Evolutionary conservation across 2,329 filamentous ascomycete species (phyloP).

Genomic region (Cadophora malorum): DNA sequence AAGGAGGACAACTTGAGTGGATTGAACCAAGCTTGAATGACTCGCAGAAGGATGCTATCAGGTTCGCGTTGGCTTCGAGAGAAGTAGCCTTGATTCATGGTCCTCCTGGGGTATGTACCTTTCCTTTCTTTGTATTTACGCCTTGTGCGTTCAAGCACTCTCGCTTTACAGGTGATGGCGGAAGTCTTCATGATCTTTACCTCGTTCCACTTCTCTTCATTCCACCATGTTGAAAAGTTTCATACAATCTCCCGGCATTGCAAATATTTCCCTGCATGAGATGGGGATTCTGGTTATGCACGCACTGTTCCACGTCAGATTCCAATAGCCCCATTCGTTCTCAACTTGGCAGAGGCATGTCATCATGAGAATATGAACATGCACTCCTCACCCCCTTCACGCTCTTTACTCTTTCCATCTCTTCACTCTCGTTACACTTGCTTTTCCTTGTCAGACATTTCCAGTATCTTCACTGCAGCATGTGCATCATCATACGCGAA

Average conservation of each 20-base stretch:
- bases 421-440: no score
- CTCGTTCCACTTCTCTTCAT: not conserved
- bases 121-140: not conserved
- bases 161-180: not conserved
- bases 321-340: no score
- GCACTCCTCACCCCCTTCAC: no score
- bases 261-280: no score
- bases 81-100: constrained; percentile 94
- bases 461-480: not conserved
- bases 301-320: no score
- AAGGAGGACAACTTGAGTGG: constrained; percentile 61
- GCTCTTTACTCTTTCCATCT: no score
- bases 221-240: not conserved
- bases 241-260: not conserved
- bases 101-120: constrained; percentile 73
- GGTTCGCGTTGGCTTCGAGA: constrained; percentile 82
- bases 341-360: no score
- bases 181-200: not conserved
- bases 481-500: not conserved
- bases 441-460: no score
- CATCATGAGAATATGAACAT: no score
- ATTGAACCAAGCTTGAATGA: constrained; percentile 67
- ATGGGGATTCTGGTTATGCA: no score
- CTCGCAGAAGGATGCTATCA: constrained; percentile 70
- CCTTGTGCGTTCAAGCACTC: not conserved